Conservation (phyloP, 2,329 filamentous ascomycete genomes). For the Venturia asperata region DNA sequence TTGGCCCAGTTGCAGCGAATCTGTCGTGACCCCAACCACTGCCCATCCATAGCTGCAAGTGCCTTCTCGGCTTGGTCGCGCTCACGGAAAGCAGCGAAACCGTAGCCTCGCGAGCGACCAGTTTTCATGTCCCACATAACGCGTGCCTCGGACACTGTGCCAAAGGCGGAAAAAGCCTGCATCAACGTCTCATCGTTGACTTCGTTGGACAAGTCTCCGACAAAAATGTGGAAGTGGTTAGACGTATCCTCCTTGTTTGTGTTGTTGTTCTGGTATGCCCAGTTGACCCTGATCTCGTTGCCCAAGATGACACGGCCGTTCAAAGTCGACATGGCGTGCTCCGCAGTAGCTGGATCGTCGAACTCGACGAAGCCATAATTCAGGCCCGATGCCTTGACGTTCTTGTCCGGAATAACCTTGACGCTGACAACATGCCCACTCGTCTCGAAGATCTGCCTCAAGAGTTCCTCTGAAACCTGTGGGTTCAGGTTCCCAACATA, state of each 20-base stretch:
- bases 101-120: slow-evolving; percentile 91
- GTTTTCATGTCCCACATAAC: slow-evolving; percentile 99
- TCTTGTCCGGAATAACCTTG: slow-evolving; percentile 99
- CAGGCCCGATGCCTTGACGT: slow-evolving; percentile 70
- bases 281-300: slow-evolving; percentile 96
- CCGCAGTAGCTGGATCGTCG: slow-evolving; percentile 91
- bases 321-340: slow-evolving; percentile 93
- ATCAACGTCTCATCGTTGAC: slow-evolving; percentile 93
- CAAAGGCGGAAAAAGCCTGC: slow-evolving; percentile 93
- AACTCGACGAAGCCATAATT: slow-evolving; percentile 99
- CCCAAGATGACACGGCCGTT: slow-evolving; percentile 93
- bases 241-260: slow-evolving; percentile 95
- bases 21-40: slow-evolving; percentile 95
- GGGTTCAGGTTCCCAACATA: slow-evolving; percentile 95
- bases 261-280: slow-evolving; percentile 97
- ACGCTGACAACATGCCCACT: slow-evolving; percentile 97
- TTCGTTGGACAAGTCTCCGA: slow-evolving; percentile 95
- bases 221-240: slow-evolving; percentile 98
- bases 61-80: slow-evolving; percentile 92
- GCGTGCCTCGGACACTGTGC: slow-evolving; percentile 90
- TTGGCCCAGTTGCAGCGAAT: slow-evolving; percentile 99
- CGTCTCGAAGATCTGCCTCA: slow-evolving; percentile 97
- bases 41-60: slow-evolving; percentile 94
- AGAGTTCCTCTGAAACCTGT: slow-evolving; percentile 88
- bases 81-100: slow-evolving; percentile 95